These are phyloP conservation scores for Cladosporium sp. DNA, from an alignment of 2,329 filamentous ascomycete genomes.

Conservation along the genomic window DNA sequence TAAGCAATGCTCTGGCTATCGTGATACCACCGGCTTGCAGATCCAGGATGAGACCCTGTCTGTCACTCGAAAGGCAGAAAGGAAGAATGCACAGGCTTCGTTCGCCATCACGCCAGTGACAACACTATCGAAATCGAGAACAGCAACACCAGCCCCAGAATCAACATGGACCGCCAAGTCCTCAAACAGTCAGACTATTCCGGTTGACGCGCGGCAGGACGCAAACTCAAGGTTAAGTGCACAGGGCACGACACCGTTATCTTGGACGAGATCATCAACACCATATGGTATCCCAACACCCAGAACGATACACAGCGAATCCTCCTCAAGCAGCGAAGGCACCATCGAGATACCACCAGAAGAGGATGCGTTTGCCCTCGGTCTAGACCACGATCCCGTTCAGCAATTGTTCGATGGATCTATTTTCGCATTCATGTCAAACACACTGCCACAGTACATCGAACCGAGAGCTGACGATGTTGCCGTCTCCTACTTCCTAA, in stretches of 20 bases:
- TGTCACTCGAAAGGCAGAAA: slow-evolving; percentile 24
- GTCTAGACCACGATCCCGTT: background rate
- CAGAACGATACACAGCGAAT: slow-evolving; percentile 17
- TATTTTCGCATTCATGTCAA: background rate
- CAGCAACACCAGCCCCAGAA: slow-evolving; percentile 16
- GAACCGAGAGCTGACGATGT: slow-evolving; percentile 21
- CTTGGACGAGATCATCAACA: slow-evolving; percentile 5
- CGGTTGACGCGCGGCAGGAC: background rate
- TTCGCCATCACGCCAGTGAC: slow-evolving; percentile 20
- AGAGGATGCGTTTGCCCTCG: slow-evolving; percentile 12
- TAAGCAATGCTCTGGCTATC: slow-evolving; percentile 30
- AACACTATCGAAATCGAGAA: slow-evolving; percentile 9
- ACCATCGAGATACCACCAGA: slow-evolving; percentile 22
- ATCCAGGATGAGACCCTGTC: slow-evolving; percentile 31
- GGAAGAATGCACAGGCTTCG: slow-evolving; percentile 20
- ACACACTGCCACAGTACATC: background rate
- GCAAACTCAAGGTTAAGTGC: background rate
- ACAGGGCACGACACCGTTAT: background rate
- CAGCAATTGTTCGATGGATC: background rate
- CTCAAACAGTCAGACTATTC: background rate
- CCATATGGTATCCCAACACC: slow-evolving; percentile 17
- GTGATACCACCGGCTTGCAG: slow-evolving; percentile 29
- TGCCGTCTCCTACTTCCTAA: slow-evolving; percentile 28
- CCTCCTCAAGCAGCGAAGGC: slow-evolving; percentile 24
- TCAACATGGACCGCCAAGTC: background rate